A percentile compares a stretch with the other conserved stretches of the same genome.
Conservation (phyloP, 306 rosid genomes). For the Ormosia emarginata region DNA sequence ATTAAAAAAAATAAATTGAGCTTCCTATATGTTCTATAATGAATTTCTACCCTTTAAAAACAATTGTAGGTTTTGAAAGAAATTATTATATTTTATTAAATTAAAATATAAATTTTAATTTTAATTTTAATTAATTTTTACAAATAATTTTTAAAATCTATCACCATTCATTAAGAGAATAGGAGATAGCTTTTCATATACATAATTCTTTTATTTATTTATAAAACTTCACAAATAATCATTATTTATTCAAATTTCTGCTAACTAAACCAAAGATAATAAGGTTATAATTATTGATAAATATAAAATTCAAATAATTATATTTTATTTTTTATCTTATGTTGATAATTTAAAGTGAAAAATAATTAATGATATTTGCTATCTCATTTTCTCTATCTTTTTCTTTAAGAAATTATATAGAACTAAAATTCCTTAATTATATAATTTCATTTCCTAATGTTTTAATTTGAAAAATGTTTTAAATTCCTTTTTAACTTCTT, state of each 20-base stretch:
- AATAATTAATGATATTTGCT: too few species aligned
- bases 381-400: neutral
- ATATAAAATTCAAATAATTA: too few species aligned
- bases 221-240: neutral
- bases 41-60: neutral
- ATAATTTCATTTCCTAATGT: neutral
- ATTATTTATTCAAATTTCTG: neutral
- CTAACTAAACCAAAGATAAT: neutral
- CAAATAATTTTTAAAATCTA: too few species aligned
- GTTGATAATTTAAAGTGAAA: too few species aligned
- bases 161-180: too few species aligned
- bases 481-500: too few species aligned
- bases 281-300: too few species aligned
- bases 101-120: too few species aligned
- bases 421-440: neutral
- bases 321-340: too few species aligned
- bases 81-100: neutral
- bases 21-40: neutral
- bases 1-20: too few species aligned
- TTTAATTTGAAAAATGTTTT: neutral
- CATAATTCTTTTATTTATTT: neutral
- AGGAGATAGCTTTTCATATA: too few species aligned
- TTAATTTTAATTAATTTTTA: neutral
- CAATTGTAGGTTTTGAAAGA: neutral
- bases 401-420: neutral